Base-by-base conservation (phyloP, 2,329 filamentous ascomycete genomes). In the Fusarium chuoi region DNA sequence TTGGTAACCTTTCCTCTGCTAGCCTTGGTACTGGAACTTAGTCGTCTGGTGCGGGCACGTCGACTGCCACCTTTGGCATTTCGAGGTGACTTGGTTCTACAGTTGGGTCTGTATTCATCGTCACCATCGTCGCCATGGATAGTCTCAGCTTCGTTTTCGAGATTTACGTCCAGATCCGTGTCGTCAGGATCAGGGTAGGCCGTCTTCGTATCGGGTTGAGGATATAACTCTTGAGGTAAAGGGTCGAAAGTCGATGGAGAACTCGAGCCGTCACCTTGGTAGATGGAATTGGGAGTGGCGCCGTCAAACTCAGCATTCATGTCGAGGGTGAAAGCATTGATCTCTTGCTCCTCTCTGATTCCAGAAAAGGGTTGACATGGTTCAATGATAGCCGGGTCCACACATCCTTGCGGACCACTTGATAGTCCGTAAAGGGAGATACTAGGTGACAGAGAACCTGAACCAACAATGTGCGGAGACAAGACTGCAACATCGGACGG, bases 321-420 rank as follows among this genome's bases (percentile, higher is more conserved):
- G 18, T 68, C 60, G 45, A 77, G 55, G 14, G 26, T 56, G 26
- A 69, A 62, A 24, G 38, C 52, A 15, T 57, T 48, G 18, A 56
- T 26, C 14, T 33, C 57, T 35, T 64, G 45, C 22, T 30, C 55
- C 14, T 57, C 62, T 28, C 42, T 48, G n/a, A 38, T 24, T 12
- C 52, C 49, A 14, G 38, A 30, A 14, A 64, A 26, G 36, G 38
- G 44, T 36, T 74, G 73, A 33, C 36, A 51, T 15, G 65, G 41
- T 14, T 73, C 66, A 44, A 77, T 73, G 14, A 67, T 61, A 22
- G 64, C 63, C 14, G 63, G 75, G n/a, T 76, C 65, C 49, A 77
- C 68, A 42, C 56, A 77, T 38, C 62, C 57, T 44, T 64, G 63
- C 33, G 68, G 38, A 41, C 48, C 30, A 45, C 42, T 44, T 18